Evolutionary conservation across 257 asterid species (phyloP).

Genomic region (Lavandula angustifolia): DNA sequence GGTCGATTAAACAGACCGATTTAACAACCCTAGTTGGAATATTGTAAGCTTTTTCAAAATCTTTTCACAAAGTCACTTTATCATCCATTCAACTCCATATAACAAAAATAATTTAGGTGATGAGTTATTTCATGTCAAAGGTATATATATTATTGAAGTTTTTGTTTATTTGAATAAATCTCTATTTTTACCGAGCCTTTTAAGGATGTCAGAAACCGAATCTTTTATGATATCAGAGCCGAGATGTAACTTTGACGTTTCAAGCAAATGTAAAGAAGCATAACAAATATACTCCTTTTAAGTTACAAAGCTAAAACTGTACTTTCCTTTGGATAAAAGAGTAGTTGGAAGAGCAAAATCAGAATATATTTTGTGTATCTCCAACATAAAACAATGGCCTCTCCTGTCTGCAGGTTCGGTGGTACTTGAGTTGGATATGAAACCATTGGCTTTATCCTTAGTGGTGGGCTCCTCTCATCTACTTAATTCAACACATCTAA

Average conservation of each 20-base stretch:
- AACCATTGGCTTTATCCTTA: neutral
- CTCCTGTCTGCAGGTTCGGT: conserved; percentile 37
- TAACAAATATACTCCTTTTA: neutral
- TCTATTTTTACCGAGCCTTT: too few relatives aligned
- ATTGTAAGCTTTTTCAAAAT: neutral
- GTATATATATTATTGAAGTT: too few relatives aligned
- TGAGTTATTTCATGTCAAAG: neutral
- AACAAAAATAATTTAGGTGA: neutral
- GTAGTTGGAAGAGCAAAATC: conserved; percentile 29
- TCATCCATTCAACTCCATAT: neutral
- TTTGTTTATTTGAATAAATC: too few relatives aligned
- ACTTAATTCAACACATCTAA: neutral
- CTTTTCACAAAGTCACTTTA: neutral
- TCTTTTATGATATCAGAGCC: too few relatives aligned
- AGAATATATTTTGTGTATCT: conserved; percentile 32
- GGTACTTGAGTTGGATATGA: conserved; percentile 40
- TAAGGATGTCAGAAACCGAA: too few relatives aligned
- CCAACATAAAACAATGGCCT: conserved; percentile 37
- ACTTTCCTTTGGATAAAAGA: neutral
- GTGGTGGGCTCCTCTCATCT: conserved; percentile 16
- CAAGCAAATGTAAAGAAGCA: too few relatives aligned
- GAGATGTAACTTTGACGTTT: too few relatives aligned
- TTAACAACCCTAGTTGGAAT: too few relatives aligned
- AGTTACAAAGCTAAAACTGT: too few relatives aligned
- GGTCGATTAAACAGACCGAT: too few relatives aligned